Evolutionary conservation across 495 filamentous ascomycete genomes (phyloP), one percentile per base, ranked within the genome.

Genomic region (Penicilliopsis zonata): DNA sequence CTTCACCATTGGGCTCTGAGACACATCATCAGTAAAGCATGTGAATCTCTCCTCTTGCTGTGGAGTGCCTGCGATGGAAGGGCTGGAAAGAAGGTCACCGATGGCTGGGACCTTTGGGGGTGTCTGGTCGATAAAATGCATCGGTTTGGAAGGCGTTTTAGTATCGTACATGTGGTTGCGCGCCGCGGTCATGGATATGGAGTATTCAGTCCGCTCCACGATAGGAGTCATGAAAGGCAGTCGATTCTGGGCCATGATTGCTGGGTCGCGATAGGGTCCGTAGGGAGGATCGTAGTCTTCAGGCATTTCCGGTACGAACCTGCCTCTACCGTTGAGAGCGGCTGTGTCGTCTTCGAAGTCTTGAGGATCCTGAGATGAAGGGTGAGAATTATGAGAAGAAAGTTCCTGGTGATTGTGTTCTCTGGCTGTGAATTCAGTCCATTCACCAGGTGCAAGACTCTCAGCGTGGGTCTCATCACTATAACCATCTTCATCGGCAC

Each of bases 151-250:
- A 5, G 85, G 86, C 2, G 84, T 90, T 47, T 86, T 92, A 15
- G 70, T 61, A 44, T 61, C 67, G 50, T 76, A 74, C 29, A 55
- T 67, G 59, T 42, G 72, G 63, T 30, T 74, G 54, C 46, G 64
- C 52, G 46, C 60, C 41, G 41, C 61, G 2, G 78, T 78, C 28
- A 70, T 63, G 16, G 79, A 59, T 13, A 93, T 50, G 0, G 85
- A 90, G 13, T 76, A 81, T 55, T 98, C 90, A 0, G 90, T 98
- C 43, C 80, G 80, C 51, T 98, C 90, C 5, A 88, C 84, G 37
- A 98, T 98, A 9, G 90, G 90, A 1, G 90, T 98, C 90, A 98
- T 98, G 53, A 94, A 95, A 21, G 87, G 90, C 5, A 95, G 64
- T 30, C 86, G 77, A 49, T 80, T 92, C 40, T 94, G 86, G 39